These are phyloP conservation scores for Beauveria sp. DNA, from an alignment of 2,329 filamentous ascomycete species.

Conservation along the genomic window DNA sequence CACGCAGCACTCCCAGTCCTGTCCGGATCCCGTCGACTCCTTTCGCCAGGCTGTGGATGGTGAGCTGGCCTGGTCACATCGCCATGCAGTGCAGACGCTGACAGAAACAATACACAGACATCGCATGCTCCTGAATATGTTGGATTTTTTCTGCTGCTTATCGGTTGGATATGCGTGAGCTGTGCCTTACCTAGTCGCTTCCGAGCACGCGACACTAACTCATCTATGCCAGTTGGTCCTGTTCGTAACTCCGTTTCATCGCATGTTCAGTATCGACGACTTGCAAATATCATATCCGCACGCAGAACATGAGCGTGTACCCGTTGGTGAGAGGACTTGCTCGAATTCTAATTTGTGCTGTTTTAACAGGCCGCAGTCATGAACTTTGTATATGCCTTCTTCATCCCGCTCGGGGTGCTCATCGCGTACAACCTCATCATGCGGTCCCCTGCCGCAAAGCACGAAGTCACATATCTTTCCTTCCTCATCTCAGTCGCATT, in stretches of 20 bases:
- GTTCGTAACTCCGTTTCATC: constrained; percentile 74
- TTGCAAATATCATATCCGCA: constrained; percentile 79
- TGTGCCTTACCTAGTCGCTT: constrained; percentile 3
- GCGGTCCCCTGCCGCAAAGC: constrained; percentile 64
- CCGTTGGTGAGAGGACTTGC: constrained; percentile 50
- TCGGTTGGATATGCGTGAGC: constrained; percentile 55
- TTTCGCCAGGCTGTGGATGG: constrained; percentile 40
- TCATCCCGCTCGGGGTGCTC: constrained; percentile 61
- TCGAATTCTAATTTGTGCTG: background rate
- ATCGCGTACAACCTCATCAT: constrained; percentile 55
- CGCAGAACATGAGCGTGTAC: constrained; percentile 74
- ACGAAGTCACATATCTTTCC: constrained; percentile 77
- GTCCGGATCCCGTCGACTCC: constrained; percentile 19
- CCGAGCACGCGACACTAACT: background rate
- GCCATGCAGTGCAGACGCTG: background rate
- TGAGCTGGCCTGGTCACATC: constrained; percentile 18
- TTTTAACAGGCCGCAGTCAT: constrained; percentile 36
- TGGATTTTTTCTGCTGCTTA: constrained; percentile 63
- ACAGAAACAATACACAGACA: constrained; percentile 38
- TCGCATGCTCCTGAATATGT: constrained; percentile 87
- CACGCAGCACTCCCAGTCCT: constrained; percentile 14
- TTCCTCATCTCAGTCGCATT: constrained; percentile 70
- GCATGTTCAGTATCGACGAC: constrained; percentile 87
- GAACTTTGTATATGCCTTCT: constrained; percentile 73
- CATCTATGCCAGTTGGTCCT: constrained; percentile 20